Percentiles rank a stretch among this genome's conserved stretches.
Conservation (phyloP, 1,284 basidiomycete species). For the Marasmius tenuissimus region DNA sequence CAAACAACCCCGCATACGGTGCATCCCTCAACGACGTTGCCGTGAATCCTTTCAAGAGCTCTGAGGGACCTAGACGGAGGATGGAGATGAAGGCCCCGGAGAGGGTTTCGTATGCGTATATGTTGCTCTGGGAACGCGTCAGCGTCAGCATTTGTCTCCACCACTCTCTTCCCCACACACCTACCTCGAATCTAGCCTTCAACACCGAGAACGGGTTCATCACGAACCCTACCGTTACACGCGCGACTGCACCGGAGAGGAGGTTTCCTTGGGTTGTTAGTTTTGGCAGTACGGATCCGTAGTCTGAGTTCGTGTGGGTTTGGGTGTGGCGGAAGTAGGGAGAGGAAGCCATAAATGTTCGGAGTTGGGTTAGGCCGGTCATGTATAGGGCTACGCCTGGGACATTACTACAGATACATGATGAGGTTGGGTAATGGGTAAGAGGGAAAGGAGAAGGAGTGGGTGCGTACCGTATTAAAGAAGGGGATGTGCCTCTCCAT, state of each 20-base stretch:
- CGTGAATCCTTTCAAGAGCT: constrained; percentile 86
- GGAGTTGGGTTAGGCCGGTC: constrained; percentile 80
- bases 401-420: constrained; percentile 64
- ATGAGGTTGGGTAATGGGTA: not conserved
- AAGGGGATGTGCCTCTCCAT: constrained; percentile 87
- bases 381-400: constrained; percentile 94
- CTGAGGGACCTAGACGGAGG: constrained; percentile 71
- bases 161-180: constrained; percentile 22
- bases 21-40: constrained; percentile 93
- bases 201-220: constrained; percentile 93
- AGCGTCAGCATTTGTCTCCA: constrained; percentile 7
- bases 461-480: constrained; percentile 63
- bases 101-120: constrained; percentile 77
- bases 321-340: constrained; percentile 56
- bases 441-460: not conserved
- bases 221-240: constrained; percentile 85
- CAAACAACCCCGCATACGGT: constrained; percentile 93
- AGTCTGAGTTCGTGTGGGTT: constrained; percentile 18
- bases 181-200: constrained; percentile 92
- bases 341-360: constrained; percentile 67
- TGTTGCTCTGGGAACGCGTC: constrained; percentile 60
- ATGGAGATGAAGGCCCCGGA: constrained; percentile 63
- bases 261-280: constrained; percentile 85
- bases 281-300: constrained; percentile 62
- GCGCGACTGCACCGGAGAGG: constrained; percentile 83